Evolutionary conservation across 352 stramenopile species (phyloP).

Genomic region (Pilasporangium apinafurcum): DNA sequence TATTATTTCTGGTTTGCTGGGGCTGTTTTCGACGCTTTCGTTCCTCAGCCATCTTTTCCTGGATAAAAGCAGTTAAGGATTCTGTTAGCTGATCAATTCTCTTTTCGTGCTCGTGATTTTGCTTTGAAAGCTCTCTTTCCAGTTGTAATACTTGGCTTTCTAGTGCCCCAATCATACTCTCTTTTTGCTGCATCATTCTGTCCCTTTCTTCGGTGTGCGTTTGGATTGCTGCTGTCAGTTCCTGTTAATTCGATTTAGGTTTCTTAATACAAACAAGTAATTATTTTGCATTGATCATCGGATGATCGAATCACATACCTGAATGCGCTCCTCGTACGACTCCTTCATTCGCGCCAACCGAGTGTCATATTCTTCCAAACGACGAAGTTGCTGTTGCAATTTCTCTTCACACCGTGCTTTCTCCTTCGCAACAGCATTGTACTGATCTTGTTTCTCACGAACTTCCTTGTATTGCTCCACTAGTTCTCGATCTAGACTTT

Average conservation of each 20-base stretch:
- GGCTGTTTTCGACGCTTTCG: conserved; percentile 12
- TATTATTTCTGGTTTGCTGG: no score
- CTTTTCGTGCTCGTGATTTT: conserved; percentile 44
- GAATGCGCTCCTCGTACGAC: conserved; percentile 40
- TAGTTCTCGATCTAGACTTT: conserved; percentile 19
- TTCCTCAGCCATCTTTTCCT: conserved; percentile 44
- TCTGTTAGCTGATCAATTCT: conserved; percentile 49
- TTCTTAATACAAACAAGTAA: neutral
- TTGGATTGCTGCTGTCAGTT: conserved; percentile 18
- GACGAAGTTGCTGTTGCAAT: conserved; percentile 22
- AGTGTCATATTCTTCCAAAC: conserved; percentile 32
- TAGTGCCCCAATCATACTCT: conserved; percentile 14
- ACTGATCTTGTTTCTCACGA: conserved; percentile 29
- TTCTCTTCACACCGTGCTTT: conserved; percentile 36
- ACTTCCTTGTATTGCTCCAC: conserved; percentile 35
- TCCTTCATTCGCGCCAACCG: conserved; percentile 24
- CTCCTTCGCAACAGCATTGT: conserved; percentile 22
- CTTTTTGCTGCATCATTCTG: conserved; percentile 23
- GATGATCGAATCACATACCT: conserved; percentile 11
- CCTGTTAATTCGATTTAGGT: conserved; percentile 1
- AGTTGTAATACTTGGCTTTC: conserved; percentile 35
- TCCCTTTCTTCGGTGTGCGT: conserved; percentile 17
- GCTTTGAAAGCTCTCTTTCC: conserved; percentile 28
- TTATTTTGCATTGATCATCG: neutral
- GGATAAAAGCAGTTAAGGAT: conserved; percentile 42